These are phyloP conservation scores for Paecilomyces dactylethromorphus DNA, from an alignment of 2,329 filamentous ascomycete species.

Conservation along the genomic window DNA sequence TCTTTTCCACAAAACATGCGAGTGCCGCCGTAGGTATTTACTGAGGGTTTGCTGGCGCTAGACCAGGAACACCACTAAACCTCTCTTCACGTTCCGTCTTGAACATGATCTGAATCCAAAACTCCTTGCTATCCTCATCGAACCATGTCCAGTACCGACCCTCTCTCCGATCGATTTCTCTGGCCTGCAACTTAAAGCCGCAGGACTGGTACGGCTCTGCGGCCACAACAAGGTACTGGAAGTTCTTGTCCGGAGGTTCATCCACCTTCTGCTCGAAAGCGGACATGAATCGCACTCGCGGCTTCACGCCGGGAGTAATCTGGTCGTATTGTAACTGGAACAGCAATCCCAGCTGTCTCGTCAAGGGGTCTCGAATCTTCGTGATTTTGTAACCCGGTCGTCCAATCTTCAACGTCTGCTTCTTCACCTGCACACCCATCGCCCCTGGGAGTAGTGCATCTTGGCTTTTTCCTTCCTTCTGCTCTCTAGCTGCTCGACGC, in stretches of 20 bases:
- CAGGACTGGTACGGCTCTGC: conserved; percentile 98
- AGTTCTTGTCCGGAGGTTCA: conserved; percentile 82
- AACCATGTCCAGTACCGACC: conserved; percentile 91
- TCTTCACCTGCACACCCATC: conserved; percentile 70
- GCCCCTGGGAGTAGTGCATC: conserved; percentile 65
- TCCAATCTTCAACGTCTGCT: conserved; percentile 89
- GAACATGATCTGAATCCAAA: conserved; percentile 96
- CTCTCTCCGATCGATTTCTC: conserved; percentile 84
- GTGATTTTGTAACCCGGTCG: conserved; percentile 97
- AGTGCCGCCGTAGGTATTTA: conserved; percentile 4
- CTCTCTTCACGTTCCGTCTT: conserved; percentile 96
- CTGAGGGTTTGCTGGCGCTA: conserved; percentile 44
- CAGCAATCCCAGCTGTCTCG: conserved; percentile 80
- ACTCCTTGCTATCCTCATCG: conserved; percentile 92
- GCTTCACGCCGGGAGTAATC: conserved; percentile 66
- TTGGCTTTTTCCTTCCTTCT: conserved; percentile 70
- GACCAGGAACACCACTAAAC: conserved; percentile 61
- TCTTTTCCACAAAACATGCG: background rate
- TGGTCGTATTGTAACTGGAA: conserved; percentile 97
- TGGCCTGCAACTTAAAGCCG: conserved; percentile 88
- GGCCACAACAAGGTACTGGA: conserved; percentile 89
- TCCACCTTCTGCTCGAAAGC: conserved; percentile 95
- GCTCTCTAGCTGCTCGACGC: conserved; percentile 88
- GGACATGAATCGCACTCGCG: conserved; percentile 93
- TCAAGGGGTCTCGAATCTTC: conserved; percentile 84